Evolutionary conservation across 139 green algal genomes (phyloP).

Genomic region (Chlorella sp.): DNA sequence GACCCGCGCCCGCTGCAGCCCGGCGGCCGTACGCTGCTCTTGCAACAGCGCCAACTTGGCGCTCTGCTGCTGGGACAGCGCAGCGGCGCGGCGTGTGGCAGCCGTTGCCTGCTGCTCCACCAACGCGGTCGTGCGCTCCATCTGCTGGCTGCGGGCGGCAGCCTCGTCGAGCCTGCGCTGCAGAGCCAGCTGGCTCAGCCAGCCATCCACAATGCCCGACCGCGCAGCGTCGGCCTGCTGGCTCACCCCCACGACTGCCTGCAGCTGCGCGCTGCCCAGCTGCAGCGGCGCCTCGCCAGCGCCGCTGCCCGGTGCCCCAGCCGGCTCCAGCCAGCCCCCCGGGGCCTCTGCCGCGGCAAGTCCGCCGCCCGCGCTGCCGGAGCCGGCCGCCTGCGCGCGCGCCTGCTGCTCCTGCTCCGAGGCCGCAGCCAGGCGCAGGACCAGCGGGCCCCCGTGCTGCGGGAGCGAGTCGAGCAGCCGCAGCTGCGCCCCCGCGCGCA

Average conservation of each 20-base stretch:
- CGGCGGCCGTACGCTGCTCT: slow-evolving; percentile 3
- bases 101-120: not conserved
- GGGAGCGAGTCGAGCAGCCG: slow-evolving; percentile 29
- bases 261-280: not conserved
- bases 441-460: slow-evolving; percentile 10
- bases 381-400: not conserved
- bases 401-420: slow-evolving; percentile 8
- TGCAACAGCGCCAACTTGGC: slow-evolving; percentile 6
- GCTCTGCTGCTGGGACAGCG: slow-evolving; percentile 3
- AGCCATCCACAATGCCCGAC: not conserved
- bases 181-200: slow-evolving; percentile 6
- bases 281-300: not conserved
- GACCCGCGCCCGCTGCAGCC: not conserved
- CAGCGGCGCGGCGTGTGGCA: not conserved
- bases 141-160: not conserved
- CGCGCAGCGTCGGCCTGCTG: slow-evolving; percentile 10
- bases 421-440: not conserved
- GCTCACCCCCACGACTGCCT: slow-evolving; percentile 1
- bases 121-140: not conserved
- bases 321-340: slow-evolving; percentile 2
- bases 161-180: slow-evolving; percentile 21
- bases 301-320: not conserved
- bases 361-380: no score
- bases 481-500: slow-evolving; percentile 25
- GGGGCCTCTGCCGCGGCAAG: not conserved